phyloP scores from a whole-genome alignment of 2,329 filamentous ascomycete genomes.

The Epichloe scottii region DNA sequence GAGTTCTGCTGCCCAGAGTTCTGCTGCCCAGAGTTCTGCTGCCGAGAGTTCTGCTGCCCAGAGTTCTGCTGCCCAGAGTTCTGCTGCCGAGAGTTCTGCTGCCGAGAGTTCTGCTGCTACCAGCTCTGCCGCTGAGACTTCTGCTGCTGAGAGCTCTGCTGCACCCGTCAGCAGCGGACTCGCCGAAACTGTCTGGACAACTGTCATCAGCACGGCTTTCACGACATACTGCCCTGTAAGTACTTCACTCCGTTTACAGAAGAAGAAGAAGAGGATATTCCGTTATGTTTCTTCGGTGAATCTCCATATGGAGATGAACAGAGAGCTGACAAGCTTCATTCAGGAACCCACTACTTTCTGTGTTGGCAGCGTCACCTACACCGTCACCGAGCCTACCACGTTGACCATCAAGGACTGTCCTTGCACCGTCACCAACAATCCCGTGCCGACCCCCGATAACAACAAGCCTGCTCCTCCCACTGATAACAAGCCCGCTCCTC shows the following conservation, averaged over 20 bases:
- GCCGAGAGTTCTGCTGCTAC: not conserved
- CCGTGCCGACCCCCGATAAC: conserved; percentile 10
- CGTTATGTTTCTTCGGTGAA: no score
- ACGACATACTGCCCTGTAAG: conserved; percentile 32
- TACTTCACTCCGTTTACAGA: not conserved
- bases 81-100: not conserved
- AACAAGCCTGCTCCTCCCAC: conserved; percentile 1
- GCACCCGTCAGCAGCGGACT: not conserved
- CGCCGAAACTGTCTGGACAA: conserved; percentile 17
- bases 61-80: not conserved
- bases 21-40: not conserved
- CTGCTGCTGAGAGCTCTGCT: not conserved
- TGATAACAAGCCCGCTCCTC: not conserved
- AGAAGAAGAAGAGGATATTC: no score
- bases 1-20: not conserved
- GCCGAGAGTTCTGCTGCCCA: not conserved
- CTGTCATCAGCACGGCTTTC: conserved; percentile 25
- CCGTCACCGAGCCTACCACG: conserved; percentile 27
- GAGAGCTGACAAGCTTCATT: not conserved
- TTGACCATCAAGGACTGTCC: conserved; percentile 37
- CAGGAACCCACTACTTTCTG: conserved; percentile 22
- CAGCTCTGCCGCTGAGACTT: not conserved
- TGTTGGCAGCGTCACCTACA: conserved; percentile 30
- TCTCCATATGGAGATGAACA: not conserved
- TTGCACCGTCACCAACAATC: conserved; percentile 23